Conservation (phyloP, 1,284 basidiomycete genomes). For the Trichosporon asahii region DNA sequence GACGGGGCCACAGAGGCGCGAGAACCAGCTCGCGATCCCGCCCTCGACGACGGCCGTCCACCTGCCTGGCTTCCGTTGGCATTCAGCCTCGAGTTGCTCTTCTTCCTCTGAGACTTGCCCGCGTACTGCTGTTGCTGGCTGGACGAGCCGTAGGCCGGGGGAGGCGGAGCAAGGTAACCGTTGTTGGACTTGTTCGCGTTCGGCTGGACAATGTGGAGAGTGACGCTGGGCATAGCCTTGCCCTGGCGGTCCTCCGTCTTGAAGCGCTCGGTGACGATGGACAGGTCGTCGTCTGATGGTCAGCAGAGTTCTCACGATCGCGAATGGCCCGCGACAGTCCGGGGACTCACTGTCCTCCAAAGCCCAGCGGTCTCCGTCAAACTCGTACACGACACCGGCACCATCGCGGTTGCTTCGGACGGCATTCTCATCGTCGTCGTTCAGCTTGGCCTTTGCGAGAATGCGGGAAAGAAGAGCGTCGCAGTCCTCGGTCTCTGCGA, state of each 20-base stretch:
- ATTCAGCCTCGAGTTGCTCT: background rate
- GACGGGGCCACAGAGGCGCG: conserved; percentile 5
- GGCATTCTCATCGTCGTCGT: conserved; percentile 16
- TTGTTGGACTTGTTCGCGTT: conserved; percentile 18
- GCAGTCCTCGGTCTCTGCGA: conserved; percentile 38
- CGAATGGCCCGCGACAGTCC: background rate
- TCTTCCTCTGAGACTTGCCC: conserved; percentile 10
- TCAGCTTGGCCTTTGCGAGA: conserved; percentile 31
- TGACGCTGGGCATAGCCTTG: conserved; percentile 29
- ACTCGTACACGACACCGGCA: conserved; percentile 47
- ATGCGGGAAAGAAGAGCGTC: conserved; percentile 38
- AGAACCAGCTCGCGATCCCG: conserved; percentile 1
- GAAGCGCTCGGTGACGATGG: conserved; percentile 50
- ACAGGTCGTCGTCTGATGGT: conserved; percentile 49
- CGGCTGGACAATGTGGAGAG: conserved; percentile 23
- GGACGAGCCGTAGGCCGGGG: conserved; percentile 13
- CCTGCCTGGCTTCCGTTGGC: background rate
- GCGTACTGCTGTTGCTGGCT: conserved; percentile 11
- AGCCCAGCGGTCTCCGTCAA: conserved; percentile 44
- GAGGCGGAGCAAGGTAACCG: conserved; percentile 12
- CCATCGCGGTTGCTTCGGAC: conserved; percentile 32
- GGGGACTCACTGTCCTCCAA: conserved; percentile 52
- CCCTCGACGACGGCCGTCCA: background rate
- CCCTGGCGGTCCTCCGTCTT: conserved; percentile 29
- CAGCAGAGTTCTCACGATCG: background rate